These are phyloP conservation scores for Vachellia pachyceras DNA, from an alignment of 306 rosid species.

Conservation along the genomic window DNA sequence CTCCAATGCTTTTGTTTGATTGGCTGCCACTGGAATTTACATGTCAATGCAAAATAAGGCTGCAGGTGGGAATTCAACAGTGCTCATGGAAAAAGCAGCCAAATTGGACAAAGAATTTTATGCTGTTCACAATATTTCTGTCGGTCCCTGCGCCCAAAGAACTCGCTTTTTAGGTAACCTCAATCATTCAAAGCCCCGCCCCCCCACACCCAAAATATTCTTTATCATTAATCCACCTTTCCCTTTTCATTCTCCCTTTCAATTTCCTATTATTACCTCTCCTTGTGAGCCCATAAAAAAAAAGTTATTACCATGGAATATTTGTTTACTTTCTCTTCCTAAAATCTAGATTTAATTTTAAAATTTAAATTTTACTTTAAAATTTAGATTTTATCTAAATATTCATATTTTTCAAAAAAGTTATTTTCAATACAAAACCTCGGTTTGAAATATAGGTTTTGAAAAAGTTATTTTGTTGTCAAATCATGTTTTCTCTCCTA, in stretches of 20 bases:
- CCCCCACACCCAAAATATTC: conserved; percentile 9
- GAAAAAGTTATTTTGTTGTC: too few relatives aligned
- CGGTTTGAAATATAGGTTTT: too few relatives aligned
- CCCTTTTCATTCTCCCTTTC: background rate
- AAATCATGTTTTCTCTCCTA: too few relatives aligned
- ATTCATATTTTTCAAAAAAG: too few relatives aligned
- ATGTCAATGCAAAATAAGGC: too few relatives aligned
- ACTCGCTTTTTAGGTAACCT: conserved; percentile 27
- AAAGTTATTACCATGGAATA: conserved; percentile 25
- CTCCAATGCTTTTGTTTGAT: background rate
- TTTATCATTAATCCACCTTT: too few relatives aligned
- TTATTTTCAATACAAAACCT: too few relatives aligned
- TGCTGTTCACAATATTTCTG: conserved; percentile 32
- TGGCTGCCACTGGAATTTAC: too few relatives aligned
- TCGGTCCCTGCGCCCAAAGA: conserved; percentile 14
- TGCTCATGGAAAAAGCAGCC: background rate
- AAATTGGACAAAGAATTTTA: conserved; percentile 35
- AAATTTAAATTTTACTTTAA: too few relatives aligned
- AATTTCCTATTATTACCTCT: conserved; percentile 11
- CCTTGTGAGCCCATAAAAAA: background rate
- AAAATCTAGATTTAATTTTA: too few relatives aligned
- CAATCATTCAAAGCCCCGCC: conserved; percentile 33
- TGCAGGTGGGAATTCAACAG: background rate
- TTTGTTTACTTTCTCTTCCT: too few relatives aligned
- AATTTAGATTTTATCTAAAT: too few relatives aligned